phyloP scores from a whole-genome alignment of 2,329 filamentous ascomycete species.

The Alternaria longipes region DNA sequence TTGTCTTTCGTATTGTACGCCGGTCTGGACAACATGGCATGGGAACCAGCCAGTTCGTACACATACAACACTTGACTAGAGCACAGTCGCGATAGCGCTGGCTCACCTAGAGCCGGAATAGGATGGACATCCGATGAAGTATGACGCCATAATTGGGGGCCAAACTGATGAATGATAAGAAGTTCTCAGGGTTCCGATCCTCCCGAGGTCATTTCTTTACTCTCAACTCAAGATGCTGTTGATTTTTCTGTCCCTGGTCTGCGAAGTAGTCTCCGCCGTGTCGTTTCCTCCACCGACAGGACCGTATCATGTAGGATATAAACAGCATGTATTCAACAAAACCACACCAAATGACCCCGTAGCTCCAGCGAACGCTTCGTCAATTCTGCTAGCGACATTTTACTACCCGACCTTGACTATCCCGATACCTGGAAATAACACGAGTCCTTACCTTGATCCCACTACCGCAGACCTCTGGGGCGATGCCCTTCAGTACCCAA shows the following conservation, averaged over 20 bases:
- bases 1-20: no score
- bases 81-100: neutral
- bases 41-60: no score
- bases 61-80: neutral
- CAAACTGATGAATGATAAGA: neutral
- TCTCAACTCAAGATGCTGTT: neutral
- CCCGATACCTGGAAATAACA: slow-evolving; percentile 14
- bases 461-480: slow-evolving; percentile 28
- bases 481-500: slow-evolving; percentile 6
- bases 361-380: slow-evolving; percentile 14
- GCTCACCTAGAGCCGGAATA: neutral
- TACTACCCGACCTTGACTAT: slow-evolving; percentile 34
- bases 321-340: slow-evolving; percentile 37
- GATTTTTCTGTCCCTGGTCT: neutral
- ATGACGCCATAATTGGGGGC: slow-evolving; percentile 4
- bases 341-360: slow-evolving; percentile 34
- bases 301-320: slow-evolving; percentile 34
- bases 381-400: slow-evolving; percentile 30
- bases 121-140: neutral
- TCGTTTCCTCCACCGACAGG: slow-evolving; percentile 19
- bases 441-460: slow-evolving; percentile 32
- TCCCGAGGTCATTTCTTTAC: neutral
- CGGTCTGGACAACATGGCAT: no score
- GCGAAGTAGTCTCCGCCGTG: neutral
- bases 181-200: neutral